phyloP scores from a whole-genome alignment of 108 stramenopile species.

The Aurantiochytrium sp. region DNA sequence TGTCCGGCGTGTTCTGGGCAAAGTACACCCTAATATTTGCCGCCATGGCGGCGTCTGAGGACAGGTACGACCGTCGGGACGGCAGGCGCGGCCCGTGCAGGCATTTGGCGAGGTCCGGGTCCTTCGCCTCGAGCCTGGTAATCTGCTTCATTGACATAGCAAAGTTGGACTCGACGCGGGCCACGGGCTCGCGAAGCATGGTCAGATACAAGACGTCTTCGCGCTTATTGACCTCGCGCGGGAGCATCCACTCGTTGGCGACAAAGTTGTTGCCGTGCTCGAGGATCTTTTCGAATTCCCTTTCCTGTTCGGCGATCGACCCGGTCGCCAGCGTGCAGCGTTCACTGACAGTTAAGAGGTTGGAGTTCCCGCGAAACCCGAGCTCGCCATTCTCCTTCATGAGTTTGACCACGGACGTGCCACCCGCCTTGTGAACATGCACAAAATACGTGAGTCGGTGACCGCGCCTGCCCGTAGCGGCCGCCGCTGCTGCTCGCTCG shows the following conservation, averaged over 20 bases:
- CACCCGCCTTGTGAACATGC: not conserved
- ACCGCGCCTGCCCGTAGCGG: not conserved
- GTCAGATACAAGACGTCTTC: not conserved
- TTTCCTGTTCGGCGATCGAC: not conserved
- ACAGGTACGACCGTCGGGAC: no score
- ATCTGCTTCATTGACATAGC: not conserved
- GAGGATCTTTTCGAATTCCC: not conserved
- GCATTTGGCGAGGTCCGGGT: no score
- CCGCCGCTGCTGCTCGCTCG: no score
- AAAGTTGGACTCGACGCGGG: not conserved
- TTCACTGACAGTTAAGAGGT: not conserved
- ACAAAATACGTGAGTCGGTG: not conserved
- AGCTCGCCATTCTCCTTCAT: not conserved
- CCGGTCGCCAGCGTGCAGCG: not conserved
- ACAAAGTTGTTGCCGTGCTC: not conserved
- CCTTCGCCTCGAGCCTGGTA: no score
- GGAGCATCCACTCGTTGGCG: constrained; percentile 21
- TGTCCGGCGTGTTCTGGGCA: not conserved
- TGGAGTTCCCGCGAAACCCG: not conserved
- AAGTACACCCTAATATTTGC: not conserved
- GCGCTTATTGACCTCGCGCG: not conserved
- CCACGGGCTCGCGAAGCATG: constrained; percentile 2
- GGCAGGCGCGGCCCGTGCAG: no score
- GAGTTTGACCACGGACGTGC: not conserved
- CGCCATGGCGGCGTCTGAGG: no score